Base-by-base conservation (phyloP, 176 grass and related monocot genomes). In the Bonia amplexicaulis region DNA sequence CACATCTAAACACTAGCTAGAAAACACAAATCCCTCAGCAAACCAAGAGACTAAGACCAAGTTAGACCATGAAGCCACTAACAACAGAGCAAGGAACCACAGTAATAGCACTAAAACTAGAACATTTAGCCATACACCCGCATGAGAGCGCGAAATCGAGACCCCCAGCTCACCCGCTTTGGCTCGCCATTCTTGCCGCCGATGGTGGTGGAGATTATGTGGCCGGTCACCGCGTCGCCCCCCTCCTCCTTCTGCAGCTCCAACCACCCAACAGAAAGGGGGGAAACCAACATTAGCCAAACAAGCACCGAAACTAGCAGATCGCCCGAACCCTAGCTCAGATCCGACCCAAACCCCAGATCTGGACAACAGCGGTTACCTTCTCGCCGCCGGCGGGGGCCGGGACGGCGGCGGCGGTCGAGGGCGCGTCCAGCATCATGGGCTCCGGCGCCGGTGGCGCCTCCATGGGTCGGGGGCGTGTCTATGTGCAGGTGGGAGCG, bases 131-230 rank as follows among this genome's bases (percentile, higher is more conserved):
- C 7, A 12, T 19, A 27, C n/a, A 54, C 46, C 45, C 22, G 37
- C 35, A 12, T 7, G 1, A 31, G 23, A 17, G 68, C 46, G 54
- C 22, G 2, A 71, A 42, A 42, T 33, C 20, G 25, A 19, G 16
- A 33, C 7, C 2, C 55, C 5, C 10, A 53, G 80, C 78, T 89
- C 85, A 99, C 97, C 94, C 82, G 82, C 89, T 99, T 99, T 2
- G 92, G 97, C 83, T 99, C 97, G 75, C 97, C 97, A 91, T 99
- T 96, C 80, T 99, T 99, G 68, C 93, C 97, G 11, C 97, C 97
- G 80, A 96, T 99, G 69, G 97, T 96, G 42, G 93, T 99, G 83
- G 97, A 96, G 84, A 99, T 99, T 73, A 99, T 96, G 76, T 99
- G 93, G 48, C 97, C 97, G 53, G 97, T 92, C 2, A 99, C 79